A percentile compares a stretch with the other conserved stretches of the same genome.
phyloP scores from a whole-genome alignment of 495 filamentous ascomycete genomes.

The Cercophora sp. region DNA sequence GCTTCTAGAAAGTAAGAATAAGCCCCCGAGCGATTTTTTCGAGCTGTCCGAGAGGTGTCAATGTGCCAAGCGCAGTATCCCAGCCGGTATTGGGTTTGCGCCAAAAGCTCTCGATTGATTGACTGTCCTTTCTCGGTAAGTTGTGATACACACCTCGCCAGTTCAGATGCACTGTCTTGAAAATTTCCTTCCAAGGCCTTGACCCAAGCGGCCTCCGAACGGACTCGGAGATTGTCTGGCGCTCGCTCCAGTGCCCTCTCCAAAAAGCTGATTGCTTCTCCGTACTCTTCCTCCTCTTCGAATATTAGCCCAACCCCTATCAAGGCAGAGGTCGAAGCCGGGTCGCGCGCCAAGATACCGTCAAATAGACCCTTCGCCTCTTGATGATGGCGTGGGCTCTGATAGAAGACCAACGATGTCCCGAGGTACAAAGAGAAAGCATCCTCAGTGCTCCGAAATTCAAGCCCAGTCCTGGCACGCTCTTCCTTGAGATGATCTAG shows the following conservation, averaged over 20 bases:
- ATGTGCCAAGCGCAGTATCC: conserved; percentile 86
- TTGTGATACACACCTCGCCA: conserved; percentile 64
- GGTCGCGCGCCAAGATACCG: conserved; percentile 65
- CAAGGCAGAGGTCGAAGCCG: conserved; percentile 70
- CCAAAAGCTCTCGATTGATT: conserved; percentile 64
- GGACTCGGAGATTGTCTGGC: conserved; percentile 66
- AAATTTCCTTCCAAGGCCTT: conserved; percentile 78
- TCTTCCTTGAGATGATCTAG: conserved; percentile 56
- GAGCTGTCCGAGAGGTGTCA: conserved; percentile 61
- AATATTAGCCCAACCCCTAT: conserved; percentile 88
- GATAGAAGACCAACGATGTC: conserved; percentile 79
- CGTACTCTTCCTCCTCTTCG: conserved; percentile 86
- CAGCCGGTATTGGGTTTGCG: conserved; percentile 82
- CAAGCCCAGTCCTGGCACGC: conserved; percentile 59
- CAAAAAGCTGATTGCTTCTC: conserved; percentile 72
- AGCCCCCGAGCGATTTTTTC: conserved; percentile 68
- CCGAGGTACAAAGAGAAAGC: conserved; percentile 71
- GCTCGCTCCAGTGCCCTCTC: conserved; percentile 67
- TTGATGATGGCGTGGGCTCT: conserved; percentile 80
- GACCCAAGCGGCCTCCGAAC: conserved; percentile 84
- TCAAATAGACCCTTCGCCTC: conserved; percentile 85
- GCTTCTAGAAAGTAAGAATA: conserved; percentile 81
- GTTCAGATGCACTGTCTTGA: conserved; percentile 54
- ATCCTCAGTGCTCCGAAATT: conserved; percentile 63
- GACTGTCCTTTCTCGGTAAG: conserved; percentile 41